Conservation (phyloP, 176 grass and related monocot species). For the Zea luxurians region DNA sequence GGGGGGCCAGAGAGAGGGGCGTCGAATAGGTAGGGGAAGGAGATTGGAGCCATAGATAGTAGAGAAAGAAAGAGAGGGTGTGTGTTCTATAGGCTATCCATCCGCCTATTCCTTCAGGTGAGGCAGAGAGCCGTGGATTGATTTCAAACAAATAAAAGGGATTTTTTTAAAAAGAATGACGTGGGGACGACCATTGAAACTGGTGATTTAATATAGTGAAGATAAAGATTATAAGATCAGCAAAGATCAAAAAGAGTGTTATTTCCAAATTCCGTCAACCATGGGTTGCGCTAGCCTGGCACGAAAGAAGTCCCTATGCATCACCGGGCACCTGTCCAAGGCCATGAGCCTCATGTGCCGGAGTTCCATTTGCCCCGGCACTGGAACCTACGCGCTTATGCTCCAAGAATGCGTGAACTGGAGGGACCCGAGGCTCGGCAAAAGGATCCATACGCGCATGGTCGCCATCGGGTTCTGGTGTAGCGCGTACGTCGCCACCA, state of each 20-base stretch:
- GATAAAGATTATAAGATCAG: no score
- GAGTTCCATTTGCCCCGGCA: slow-evolving; percentile 15
- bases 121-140: no score
- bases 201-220: no score
- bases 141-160: no score
- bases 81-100: no score
- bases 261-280: neutral
- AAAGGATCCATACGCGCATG: slow-evolving; percentile 59
- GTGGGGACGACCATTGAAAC: no score
- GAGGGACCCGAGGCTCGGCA: slow-evolving; percentile 48
- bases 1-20: no score
- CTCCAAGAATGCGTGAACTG: slow-evolving; percentile 54
- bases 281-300: slow-evolving; percentile 35
- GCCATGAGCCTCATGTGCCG: slow-evolving; percentile 44
- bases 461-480: slow-evolving; percentile 38
- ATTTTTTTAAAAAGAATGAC: no score
- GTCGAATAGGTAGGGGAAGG: no score
- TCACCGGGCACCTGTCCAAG: slow-evolving; percentile 40
- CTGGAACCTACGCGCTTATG: slow-evolving; percentile 38
- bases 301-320: slow-evolving; percentile 39
- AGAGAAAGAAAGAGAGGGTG: no score
- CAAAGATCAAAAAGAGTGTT: neutral
- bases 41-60: no score
- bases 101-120: no score
- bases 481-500: slow-evolving; percentile 38